phyloP scores from a whole-genome alignment of 1,284 basidiomycete species.

The Phylloporus sp. region DNA sequence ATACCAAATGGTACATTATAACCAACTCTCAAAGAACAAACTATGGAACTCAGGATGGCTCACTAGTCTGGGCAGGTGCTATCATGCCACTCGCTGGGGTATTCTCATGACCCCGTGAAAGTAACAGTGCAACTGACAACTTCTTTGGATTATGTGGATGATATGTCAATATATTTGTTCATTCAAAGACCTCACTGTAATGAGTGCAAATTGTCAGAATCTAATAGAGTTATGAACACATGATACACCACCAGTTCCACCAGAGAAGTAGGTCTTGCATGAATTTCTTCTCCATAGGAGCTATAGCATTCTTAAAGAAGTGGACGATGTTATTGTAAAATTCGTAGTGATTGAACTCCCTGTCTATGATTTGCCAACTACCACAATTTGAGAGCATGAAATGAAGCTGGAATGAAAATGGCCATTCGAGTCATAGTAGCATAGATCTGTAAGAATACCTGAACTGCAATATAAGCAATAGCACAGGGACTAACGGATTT shows the following conservation, averaged over 20 bases:
- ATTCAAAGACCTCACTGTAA: background rate
- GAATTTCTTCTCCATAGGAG: background rate
- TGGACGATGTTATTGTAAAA: background rate
- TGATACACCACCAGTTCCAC: background rate
- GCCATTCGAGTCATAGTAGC: background rate
- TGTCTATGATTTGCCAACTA: background rate
- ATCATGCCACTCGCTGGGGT: too few relatives aligned
- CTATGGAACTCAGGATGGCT: too few relatives aligned
- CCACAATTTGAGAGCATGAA: background rate
- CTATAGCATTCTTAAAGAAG: background rate
- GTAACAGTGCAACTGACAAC: background rate
- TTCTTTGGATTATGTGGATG: background rate
- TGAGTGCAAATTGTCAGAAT: background rate
- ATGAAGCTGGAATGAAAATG: background rate
- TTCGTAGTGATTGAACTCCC: background rate
- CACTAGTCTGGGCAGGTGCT: too few relatives aligned
- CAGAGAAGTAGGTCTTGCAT: background rate
- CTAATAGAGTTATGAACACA: background rate
- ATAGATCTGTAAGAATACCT: background rate
- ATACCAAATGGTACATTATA: too few relatives aligned
- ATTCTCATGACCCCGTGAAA: background rate
- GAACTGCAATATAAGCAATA: background rate
- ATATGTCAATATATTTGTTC: background rate
- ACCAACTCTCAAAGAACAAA: too few relatives aligned
- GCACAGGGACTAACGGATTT: background rate